Percentiles rank a stretch among this genome's conserved stretches.
These are phyloP conservation scores for Albifimbria verrucaria DNA, from an alignment of 2,329 filamentous ascomycete species.

Conservation along the genomic window DNA sequence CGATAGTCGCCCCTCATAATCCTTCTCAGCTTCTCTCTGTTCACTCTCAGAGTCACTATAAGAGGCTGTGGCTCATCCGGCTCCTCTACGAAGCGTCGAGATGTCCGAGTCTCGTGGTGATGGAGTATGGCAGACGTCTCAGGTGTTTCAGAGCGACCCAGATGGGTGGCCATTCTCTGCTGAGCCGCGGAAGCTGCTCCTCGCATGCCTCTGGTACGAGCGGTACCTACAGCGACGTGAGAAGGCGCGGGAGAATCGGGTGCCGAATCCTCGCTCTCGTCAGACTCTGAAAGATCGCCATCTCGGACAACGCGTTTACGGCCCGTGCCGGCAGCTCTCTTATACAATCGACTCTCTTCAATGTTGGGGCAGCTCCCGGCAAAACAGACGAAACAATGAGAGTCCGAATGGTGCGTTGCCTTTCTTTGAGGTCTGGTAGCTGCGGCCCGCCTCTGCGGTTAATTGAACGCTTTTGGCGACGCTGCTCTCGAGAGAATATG, in stretches of 20 bases:
- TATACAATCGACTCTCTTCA: constrained; percentile 85
- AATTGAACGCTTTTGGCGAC: constrained; percentile 91
- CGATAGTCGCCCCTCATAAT: constrained; percentile 54
- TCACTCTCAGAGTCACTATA: constrained; percentile 72
- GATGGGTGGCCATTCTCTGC: constrained; percentile 76
- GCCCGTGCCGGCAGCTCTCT: constrained; percentile 62
- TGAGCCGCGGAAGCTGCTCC: constrained; percentile 84
- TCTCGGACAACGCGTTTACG: constrained; percentile 54
- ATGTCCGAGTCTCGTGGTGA: constrained; percentile 70
- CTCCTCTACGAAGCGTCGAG: constrained; percentile 68
- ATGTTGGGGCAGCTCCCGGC: constrained; percentile 78
- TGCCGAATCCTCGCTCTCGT: constrained; percentile 84
- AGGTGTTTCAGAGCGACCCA: constrained; percentile 84
- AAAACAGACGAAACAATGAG: constrained; percentile 89
- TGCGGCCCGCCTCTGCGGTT: constrained; percentile 90
- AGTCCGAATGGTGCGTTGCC: constrained; percentile 88
- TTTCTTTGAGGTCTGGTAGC: constrained; percentile 92
- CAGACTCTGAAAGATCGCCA: constrained; percentile 80
- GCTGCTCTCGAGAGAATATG: constrained; percentile 89
- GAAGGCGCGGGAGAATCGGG: constrained; percentile 81
- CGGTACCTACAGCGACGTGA: constrained; percentile 69
- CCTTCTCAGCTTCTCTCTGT: constrained; percentile 67
- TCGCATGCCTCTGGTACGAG: constrained; percentile 82
- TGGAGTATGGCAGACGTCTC: constrained; percentile 61
- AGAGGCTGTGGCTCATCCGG: constrained; percentile 70